Conservation (phyloP, 257 asterid species). For the Penstemon davidsonii region DNA sequence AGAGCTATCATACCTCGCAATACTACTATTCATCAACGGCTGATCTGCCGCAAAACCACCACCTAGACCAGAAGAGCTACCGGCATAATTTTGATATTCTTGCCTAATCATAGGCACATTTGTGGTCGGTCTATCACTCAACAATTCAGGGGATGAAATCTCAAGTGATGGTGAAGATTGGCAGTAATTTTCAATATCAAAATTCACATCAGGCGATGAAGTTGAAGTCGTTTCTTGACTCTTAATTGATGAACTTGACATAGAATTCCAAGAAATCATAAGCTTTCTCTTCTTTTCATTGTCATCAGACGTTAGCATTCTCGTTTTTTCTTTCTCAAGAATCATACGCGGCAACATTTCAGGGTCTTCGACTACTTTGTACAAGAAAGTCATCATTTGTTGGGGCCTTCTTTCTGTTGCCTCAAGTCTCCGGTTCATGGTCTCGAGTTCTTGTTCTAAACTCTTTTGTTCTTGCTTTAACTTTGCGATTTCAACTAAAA, state of each 20-base stretch:
- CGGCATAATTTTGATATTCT: constrained; percentile 19
- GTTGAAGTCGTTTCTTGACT: constrained; percentile 54
- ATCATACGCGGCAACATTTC: constrained; percentile 60
- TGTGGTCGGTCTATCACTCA: constrained; percentile 17
- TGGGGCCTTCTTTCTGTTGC: constrained; percentile 88
- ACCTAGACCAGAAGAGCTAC: constrained; percentile 28
- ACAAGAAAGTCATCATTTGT: constrained; percentile 80
- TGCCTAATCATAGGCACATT: constrained; percentile 30
- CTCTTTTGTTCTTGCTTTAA: constrained; percentile 64
- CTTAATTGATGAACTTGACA: constrained; percentile 46
- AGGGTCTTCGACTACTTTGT: constrained; percentile 73
- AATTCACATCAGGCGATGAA: constrained; percentile 40
- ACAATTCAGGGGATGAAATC: constrained; percentile 39
- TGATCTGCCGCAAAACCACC: constrained; percentile 23
- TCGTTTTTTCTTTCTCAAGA: constrained; percentile 47
- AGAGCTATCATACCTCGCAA: constrained; percentile 8
- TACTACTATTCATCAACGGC: constrained; percentile 18
- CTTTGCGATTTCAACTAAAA: constrained; percentile 35
- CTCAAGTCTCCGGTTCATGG: constrained; percentile 75
- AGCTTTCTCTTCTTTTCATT: constrained; percentile 54
- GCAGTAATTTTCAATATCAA: constrained; percentile 28
- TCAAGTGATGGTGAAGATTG: constrained; percentile 42
- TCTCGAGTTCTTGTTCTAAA: constrained; percentile 55
- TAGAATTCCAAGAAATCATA: constrained; percentile 30
- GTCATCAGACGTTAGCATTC: constrained; percentile 13